A percentile compares a stretch with the other conserved stretches of the same genome.
Conservation (phyloP, 2,329 filamentous ascomycete genomes). For the Tolypocladium pustulatum region DNA sequence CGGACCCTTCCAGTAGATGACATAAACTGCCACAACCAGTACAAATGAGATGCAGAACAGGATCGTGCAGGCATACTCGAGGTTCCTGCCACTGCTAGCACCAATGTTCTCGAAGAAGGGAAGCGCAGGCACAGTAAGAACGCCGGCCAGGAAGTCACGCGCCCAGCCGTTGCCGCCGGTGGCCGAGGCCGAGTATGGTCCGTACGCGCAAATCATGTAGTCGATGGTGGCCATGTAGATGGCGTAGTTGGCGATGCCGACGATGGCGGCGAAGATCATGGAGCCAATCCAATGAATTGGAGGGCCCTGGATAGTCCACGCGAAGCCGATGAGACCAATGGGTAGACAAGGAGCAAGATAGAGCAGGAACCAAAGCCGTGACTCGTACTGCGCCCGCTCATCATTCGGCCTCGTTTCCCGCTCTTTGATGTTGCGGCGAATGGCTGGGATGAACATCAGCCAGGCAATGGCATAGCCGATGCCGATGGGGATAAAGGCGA, state of each 20-base stretch:
- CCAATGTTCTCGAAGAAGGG: conserved; percentile 53
- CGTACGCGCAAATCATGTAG: conserved; percentile 68
- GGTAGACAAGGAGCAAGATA: conserved; percentile 50
- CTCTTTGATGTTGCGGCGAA: conserved; percentile 41
- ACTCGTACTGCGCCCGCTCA: conserved; percentile 58
- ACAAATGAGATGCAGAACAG: conserved; percentile 51
- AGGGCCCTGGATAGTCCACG: conserved; percentile 55
- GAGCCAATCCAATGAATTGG: conserved; percentile 57
- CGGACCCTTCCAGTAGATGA: conserved; percentile 57
- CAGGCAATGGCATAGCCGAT: conserved; percentile 57
- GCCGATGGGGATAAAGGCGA: conserved; percentile 56
- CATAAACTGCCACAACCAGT: conserved; percentile 52
- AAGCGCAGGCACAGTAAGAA: conserved; percentile 56
- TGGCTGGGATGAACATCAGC: conserved; percentile 46
- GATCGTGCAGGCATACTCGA: conserved; percentile 53
- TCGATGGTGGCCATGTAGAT: conserved; percentile 72
- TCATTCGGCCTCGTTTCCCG: conserved; percentile 38
- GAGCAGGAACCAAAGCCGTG: conserved; percentile 54
- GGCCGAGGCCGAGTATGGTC: conserved; percentile 61
- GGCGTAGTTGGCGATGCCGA: conserved; percentile 63
- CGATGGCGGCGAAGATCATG: conserved; percentile 52
- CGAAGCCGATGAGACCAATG: conserved; percentile 60
- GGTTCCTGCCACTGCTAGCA: conserved; percentile 31
- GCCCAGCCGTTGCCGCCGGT: conserved; percentile 69
- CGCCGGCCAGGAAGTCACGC: conserved; percentile 62